These are phyloP conservation scores for Echria macrotheca DNA, from an alignment of 495 filamentous ascomycete genomes.

Conservation along the genomic window DNA sequence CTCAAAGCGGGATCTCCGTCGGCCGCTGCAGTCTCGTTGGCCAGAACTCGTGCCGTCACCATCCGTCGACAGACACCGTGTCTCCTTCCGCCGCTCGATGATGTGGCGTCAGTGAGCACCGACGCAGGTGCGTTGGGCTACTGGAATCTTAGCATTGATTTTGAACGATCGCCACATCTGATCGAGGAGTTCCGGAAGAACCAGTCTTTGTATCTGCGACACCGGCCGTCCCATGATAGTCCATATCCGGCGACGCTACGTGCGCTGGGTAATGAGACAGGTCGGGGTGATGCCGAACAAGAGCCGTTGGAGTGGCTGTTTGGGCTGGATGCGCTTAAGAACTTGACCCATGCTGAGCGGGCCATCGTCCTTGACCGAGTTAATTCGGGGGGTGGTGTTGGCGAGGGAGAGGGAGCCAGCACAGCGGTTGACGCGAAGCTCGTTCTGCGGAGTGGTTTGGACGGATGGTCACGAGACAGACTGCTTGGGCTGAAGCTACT, in stretches of 20 bases:
- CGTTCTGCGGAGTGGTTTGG: constrained; percentile 58
- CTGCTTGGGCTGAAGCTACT: constrained; percentile 70
- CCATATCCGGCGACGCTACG: constrained; percentile 71
- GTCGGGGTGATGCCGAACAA: constrained; percentile 16
- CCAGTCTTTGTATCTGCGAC: constrained; percentile 75
- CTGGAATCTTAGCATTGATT: constrained; percentile 82
- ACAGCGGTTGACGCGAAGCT: constrained; percentile 78
- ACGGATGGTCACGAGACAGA: constrained; percentile 58
- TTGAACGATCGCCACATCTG: constrained; percentile 58
- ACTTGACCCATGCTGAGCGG: constrained; percentile 70
- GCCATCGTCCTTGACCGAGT: constrained; percentile 59
- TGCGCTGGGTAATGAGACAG: constrained; percentile 49
- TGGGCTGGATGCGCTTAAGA: constrained; percentile 52
- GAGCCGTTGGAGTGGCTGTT: constrained; percentile 74
- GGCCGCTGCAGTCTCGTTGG: constrained; percentile 10
- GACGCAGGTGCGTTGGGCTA: constrained; percentile 57
- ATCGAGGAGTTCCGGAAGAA: constrained; percentile 65
- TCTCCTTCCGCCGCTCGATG: constrained; percentile 72
- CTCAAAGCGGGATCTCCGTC: constrained; percentile 26
- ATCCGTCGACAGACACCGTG: constrained; percentile 58
- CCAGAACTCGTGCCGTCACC: constrained; percentile 2
- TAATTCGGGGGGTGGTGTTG: constrained; percentile 36
- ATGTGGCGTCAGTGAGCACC: constrained; percentile 62
- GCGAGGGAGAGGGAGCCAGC: constrained; percentile 41
- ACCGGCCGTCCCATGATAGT: constrained; percentile 63